Base-by-base conservation (phyloP, 2,329 filamentous ascomycete genomes). In the Fusarium papillatum region DNA sequence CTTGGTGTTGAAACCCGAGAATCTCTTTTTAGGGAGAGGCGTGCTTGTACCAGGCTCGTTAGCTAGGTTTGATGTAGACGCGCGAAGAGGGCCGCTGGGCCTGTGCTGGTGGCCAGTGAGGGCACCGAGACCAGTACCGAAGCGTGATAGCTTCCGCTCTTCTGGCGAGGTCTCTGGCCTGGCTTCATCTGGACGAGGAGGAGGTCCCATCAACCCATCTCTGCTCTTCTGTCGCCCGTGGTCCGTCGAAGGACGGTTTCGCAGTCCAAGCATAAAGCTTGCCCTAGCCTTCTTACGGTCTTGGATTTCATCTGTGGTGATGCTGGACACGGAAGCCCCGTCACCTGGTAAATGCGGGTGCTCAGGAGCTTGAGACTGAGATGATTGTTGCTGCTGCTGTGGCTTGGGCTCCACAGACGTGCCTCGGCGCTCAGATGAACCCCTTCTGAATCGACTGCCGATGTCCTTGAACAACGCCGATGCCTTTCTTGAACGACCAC, bases 401-500 rank as follows among this genome's bases (percentile, higher is more conserved):
- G 36, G 59, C 17, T 66, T 79, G 50, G 68, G 65, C 10, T 79
- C 79, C 5, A 78, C 71, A 57, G 80, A 75, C 34, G 82, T 80
- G 41, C 76, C 75, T 24, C 78, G 81, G 26, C 82, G 81, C 24
- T 85, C 82, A 9, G 83, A 82, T 3, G 80, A 81, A 9, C 79
- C 79, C 7, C 83, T 82, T 19, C 81, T 79, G 53, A 89, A 82
- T 66, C 85, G 85, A 64, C 84, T 86, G 5, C 88, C 86, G 64
- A 90, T 82, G 19, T 89, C 88, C 73, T 88, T 90, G 73, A 91
- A 87, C n/a, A 90, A 80, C 24, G 82, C 86, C 14, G 85, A 87
- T 68, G 84, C 85, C 34, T 83, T 84, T 67, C 82, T 84, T 17
- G 72, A 77, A 11, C 82, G 82, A 19, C 81, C 83, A 24, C 84